A percentile compares a stretch with the other conserved stretches of the same genome.
These are phyloP conservation scores for Physcomitrium patens DNA, from an alignment of 225 moss, liverwort and hornwort genomes.

Conservation along the genomic window DNA sequence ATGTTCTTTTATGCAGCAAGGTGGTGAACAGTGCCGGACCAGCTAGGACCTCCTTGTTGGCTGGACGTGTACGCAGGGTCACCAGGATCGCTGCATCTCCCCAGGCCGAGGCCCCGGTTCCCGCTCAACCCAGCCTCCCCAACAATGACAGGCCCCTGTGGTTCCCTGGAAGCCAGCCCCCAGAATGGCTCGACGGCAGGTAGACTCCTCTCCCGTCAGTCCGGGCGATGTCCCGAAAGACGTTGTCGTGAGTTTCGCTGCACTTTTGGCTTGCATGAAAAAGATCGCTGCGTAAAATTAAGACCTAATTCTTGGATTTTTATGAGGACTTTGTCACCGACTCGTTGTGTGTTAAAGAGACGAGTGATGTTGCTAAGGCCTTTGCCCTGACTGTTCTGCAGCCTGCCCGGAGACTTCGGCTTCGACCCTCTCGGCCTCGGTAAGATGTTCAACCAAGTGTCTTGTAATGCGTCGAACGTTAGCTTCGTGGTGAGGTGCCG, in stretches of 20 bases:
- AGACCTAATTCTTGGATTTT: background rate
- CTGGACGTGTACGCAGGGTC: conserved; percentile 67
- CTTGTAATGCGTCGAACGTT: background rate
- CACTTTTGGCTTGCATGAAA: no score
- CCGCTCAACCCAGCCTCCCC: conserved; percentile 45
- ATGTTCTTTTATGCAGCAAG: conserved; percentile 52
- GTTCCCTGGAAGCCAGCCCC: conserved; percentile 79
- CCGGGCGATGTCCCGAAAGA: no score
- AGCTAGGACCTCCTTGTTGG: conserved; percentile 64
- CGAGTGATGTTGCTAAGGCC: no score
- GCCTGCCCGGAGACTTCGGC: conserved; percentile 84
- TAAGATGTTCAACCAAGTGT: conserved; percentile 12
- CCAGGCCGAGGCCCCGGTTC: conserved; percentile 42
- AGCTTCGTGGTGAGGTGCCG: no score
- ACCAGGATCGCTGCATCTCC: conserved; percentile 40
- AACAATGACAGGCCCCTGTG: conserved; percentile 73
- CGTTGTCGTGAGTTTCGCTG: no score
- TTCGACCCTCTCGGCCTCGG: conserved; percentile 90
- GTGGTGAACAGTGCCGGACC: conserved; percentile 60
- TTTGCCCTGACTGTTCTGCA: conserved; percentile 24
- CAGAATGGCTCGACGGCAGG: conserved; percentile 71
- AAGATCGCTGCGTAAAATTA: background rate
- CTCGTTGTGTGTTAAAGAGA: background rate
- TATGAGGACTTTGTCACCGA: background rate
- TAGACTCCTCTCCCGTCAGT: background rate